Evolutionary conservation across 257 asterid species (phyloP).

Genomic region (Nicotiana attenuata): DNA sequence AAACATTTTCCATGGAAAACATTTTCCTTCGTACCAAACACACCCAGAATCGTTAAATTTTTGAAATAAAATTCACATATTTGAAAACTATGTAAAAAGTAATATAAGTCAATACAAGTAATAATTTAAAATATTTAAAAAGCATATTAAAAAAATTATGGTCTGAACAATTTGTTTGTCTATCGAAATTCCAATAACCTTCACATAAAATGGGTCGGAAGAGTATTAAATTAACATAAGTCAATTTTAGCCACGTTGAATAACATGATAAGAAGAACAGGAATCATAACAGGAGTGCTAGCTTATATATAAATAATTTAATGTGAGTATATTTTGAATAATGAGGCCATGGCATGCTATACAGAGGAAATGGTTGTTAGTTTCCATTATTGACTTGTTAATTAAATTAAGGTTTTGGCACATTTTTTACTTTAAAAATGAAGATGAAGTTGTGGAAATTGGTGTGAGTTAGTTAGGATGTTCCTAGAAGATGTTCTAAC

Average conservation of each 20-base stretch:
- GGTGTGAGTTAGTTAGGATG: not conserved
- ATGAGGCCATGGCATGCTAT: not conserved
- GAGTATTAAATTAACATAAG: not conserved
- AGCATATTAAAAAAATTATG: no score
- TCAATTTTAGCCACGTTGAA: not conserved
- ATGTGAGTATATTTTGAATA: not conserved
- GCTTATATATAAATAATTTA: not conserved
- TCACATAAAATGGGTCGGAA: no score
- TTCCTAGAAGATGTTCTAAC: not conserved
- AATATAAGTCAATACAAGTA: no score
- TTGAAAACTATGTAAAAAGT: no score
- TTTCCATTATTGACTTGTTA: not conserved
- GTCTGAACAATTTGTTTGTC: no score
- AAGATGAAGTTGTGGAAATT: not conserved
- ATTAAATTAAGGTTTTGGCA: not conserved
- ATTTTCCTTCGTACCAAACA: no score
- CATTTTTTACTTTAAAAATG: not conserved
- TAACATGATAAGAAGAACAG: not conserved
- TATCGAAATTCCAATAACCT: accelerated
- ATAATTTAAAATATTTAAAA: no score
- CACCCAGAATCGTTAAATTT: no score
- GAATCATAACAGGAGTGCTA: not conserved
- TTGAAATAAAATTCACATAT: no score
- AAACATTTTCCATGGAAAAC: no score
- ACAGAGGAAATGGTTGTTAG: not conserved